Evolutionary conservation across 1,284 basidiomycete species (phyloP).

Genomic region (Cystobasidiaceae sp.): DNA sequence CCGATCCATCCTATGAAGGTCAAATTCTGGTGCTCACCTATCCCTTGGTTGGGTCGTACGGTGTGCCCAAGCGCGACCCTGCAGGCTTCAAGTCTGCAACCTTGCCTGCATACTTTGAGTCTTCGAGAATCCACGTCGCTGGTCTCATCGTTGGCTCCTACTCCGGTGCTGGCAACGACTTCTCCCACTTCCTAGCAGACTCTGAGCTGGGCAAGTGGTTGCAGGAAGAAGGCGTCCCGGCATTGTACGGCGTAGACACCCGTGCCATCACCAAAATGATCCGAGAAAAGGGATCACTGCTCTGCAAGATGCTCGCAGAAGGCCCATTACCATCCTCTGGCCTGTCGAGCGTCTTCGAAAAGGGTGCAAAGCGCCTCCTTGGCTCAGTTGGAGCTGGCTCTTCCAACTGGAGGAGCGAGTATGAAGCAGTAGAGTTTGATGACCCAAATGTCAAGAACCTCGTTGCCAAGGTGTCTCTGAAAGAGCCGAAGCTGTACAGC

Average conservation of each 20-base stretch:
- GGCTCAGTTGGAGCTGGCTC: slow-evolving; percentile 43
- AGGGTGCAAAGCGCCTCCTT: slow-evolving; percentile 47
- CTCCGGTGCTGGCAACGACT: slow-evolving; percentile 65
- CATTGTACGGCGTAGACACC: slow-evolving; percentile 94
- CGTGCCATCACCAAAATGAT: slow-evolving; percentile 95
- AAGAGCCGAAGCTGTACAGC: slow-evolving; percentile 65
- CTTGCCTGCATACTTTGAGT: slow-evolving; percentile 83
- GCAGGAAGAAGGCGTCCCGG: slow-evolving; percentile 89
- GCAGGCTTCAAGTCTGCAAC: slow-evolving; percentile 52
- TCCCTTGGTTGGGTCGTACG: slow-evolving; percentile 95
- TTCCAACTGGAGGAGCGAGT: slow-evolving; percentile 71
- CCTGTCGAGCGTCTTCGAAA: slow-evolving; percentile 50
- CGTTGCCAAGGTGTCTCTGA: slow-evolving; percentile 78
- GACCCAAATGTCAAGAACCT: slow-evolving; percentile 90
- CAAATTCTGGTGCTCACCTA: slow-evolving; percentile 98
- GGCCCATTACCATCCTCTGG: not conserved
- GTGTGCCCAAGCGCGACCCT: slow-evolving; percentile 74
- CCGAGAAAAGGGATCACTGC: slow-evolving; percentile 87
- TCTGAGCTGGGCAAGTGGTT: slow-evolving; percentile 89
- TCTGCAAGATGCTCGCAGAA: slow-evolving; percentile 60
- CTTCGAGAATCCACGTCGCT: slow-evolving; percentile 85
- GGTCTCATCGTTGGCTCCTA: slow-evolving; percentile 92
- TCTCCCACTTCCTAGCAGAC: slow-evolving; percentile 87
- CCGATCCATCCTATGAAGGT: slow-evolving; percentile 96
- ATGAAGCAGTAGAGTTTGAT: slow-evolving; percentile 71